Conservation (phyloP, 768 basidiomycete genomes). For the Dictyophora rubrovolvata region DNA sequence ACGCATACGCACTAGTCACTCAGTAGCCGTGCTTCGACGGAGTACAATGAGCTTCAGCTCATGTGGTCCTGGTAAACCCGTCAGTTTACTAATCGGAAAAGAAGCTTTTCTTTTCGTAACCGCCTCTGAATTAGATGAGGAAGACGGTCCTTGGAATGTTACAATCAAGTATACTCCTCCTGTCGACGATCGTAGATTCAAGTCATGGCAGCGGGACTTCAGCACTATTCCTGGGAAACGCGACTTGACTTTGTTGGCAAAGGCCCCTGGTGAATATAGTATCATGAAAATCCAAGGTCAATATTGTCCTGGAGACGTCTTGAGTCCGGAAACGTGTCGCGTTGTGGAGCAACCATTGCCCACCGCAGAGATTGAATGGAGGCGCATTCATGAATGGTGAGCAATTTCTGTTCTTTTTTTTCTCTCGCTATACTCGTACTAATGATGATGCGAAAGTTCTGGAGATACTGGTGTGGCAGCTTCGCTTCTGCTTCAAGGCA, state of each 20-base stretch:
- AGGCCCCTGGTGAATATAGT: slow-evolving; percentile 67
- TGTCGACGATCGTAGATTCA: slow-evolving; percentile 27
- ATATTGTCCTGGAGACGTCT: slow-evolving; percentile 74
- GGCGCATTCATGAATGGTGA: slow-evolving; percentile 84
- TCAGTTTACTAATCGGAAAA: slow-evolving; percentile 61
- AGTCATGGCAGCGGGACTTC: slow-evolving; percentile 56
- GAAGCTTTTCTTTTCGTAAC: slow-evolving; percentile 48
- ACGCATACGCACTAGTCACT: slow-evolving; percentile 36
- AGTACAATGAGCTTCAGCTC: slow-evolving; percentile 63
- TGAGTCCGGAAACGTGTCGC: slow-evolving; percentile 71
- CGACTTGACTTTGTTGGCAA: slow-evolving; percentile 40
- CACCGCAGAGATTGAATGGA: slow-evolving; percentile 80
- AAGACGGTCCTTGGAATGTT: slow-evolving; percentile 63
- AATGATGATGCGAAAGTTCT: slow-evolving; percentile 36
- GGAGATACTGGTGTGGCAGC: slow-evolving; percentile 89
- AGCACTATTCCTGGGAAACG: slow-evolving; percentile 35
- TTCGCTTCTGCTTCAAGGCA: slow-evolving; percentile 76
- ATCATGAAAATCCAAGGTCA: slow-evolving; percentile 60
- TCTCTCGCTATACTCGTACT: slow-evolving; percentile 4
- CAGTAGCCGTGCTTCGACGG: slow-evolving; percentile 60
- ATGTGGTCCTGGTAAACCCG: slow-evolving; percentile 62
- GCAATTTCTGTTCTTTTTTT: slow-evolving; percentile 11
- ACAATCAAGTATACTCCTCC: slow-evolving; percentile 51
- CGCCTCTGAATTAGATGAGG: slow-evolving; percentile 41
- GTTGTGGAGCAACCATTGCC: slow-evolving; percentile 71